These are phyloP conservation scores for Microbotryum intermedium DNA, from an alignment of 1,284 basidiomycete genomes.

Conservation along the genomic window DNA sequence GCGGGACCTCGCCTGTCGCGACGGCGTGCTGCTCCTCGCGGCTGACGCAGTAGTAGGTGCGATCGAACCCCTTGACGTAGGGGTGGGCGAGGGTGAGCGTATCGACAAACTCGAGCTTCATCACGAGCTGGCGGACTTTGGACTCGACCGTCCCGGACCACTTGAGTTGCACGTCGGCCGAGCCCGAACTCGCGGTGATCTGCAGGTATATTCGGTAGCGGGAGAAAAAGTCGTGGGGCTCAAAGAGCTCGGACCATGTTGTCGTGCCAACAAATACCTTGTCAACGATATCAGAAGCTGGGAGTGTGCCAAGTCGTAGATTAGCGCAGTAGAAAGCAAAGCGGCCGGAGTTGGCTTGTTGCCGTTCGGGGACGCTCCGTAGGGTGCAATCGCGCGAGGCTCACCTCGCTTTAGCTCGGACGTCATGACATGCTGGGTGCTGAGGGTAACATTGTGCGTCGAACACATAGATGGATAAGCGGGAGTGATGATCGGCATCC, in stretches of 20 bases:
- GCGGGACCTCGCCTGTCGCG: slow-evolving; percentile 76
- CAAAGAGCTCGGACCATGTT: slow-evolving; percentile 86
- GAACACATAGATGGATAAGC: slow-evolving; percentile 99
- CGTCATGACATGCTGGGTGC: slow-evolving; percentile 93
- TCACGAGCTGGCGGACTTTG: slow-evolving; percentile 85
- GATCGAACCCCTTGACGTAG: slow-evolving; percentile 87
- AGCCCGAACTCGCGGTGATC: slow-evolving; percentile 80
- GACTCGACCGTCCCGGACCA: slow-evolving; percentile 99
- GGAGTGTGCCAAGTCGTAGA: slow-evolving; percentile 8
- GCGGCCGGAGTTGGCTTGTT: background rate
- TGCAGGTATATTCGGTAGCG: slow-evolving; percentile 98
- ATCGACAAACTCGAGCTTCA: slow-evolving; percentile 94
- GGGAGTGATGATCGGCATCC: slow-evolving; percentile 99
- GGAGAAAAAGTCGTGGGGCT: slow-evolving; percentile 93
- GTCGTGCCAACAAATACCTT: slow-evolving; percentile 75
- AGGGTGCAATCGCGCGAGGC: slow-evolving; percentile 1
- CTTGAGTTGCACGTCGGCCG: slow-evolving; percentile 79
- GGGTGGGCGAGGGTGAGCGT: slow-evolving; percentile 87
- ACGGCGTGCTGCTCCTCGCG: slow-evolving; percentile 67
- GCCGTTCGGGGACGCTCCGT: too few relatives aligned
- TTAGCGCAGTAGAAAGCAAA: background rate
- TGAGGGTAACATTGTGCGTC: slow-evolving; percentile 93
- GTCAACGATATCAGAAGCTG: slow-evolving; percentile 86
- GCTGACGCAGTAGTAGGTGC: slow-evolving; percentile 73
- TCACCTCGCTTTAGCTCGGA: slow-evolving; percentile 88